Conservation (phyloP, 345 rosid genomes). For the Euclidium syriacum region DNA sequence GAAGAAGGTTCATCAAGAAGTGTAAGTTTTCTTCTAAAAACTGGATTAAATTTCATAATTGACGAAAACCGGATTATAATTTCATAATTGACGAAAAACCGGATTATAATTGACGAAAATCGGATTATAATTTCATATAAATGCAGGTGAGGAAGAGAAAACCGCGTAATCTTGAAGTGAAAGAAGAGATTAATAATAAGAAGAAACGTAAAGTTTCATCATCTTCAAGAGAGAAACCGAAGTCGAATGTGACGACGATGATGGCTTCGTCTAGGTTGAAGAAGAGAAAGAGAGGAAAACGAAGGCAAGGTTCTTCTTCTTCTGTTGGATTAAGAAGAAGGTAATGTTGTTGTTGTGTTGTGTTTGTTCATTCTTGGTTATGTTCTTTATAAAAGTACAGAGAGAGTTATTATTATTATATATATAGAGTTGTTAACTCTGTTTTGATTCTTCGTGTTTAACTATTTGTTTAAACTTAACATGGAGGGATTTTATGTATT, state of each 20-base stretch:
- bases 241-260: slow-evolving; percentile 22
- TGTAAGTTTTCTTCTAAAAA: no score
- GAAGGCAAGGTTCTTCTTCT: slow-evolving; percentile 41
- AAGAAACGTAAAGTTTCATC: slow-evolving; percentile 27
- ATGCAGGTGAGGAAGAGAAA: slow-evolving; percentile 32
- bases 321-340: slow-evolving; percentile 35
- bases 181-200: slow-evolving; percentile 40
- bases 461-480: slow-evolving; percentile 1
- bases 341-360: no score
- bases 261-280: slow-evolving; percentile 43
- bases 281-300: slow-evolving; percentile 49
- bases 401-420: neutral
- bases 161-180: slow-evolving; percentile 36
- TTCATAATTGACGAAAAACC: no score
- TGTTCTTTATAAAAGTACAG: slow-evolving; percentile 15
- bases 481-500: slow-evolving; percentile 7
- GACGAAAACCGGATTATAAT: no score
- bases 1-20: slow-evolving; percentile 33
- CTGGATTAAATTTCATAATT: no score
- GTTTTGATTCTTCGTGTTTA: slow-evolving; percentile 15
- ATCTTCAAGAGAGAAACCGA: slow-evolving; percentile 28
- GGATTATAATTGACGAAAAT: no score
- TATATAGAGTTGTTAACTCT: neutral
- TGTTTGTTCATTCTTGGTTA: neutral
- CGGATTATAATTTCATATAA: no score